Percentiles rank a stretch among this genome's conserved stretches.
phyloP scores from a whole-genome alignment of 768 basidiomycete genomes.

The Mycena kentingensis region DNA sequence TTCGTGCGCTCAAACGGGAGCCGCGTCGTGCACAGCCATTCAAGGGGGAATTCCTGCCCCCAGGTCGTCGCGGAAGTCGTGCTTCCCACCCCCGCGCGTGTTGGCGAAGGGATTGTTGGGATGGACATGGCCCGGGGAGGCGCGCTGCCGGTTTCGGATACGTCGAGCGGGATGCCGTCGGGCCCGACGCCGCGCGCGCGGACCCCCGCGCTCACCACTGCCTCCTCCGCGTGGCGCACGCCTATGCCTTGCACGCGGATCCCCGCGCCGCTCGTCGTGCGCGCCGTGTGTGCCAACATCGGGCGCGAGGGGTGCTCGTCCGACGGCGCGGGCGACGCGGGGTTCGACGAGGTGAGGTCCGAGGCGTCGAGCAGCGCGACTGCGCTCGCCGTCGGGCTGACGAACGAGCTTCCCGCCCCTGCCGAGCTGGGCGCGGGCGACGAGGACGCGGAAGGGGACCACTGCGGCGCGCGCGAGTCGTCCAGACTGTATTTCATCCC shows the following conservation, averaged over 20 bases:
- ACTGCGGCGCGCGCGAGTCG: not conserved
- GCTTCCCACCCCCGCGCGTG: not conserved
- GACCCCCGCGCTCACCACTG: not conserved
- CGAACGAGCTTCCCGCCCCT: too few relatives aligned
- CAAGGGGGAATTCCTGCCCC: not conserved
- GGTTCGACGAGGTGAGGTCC: too few relatives aligned
- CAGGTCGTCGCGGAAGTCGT: not conserved
- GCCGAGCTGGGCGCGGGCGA: too few relatives aligned
- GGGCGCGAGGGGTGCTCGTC: too few relatives aligned
- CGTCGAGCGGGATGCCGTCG: not conserved
- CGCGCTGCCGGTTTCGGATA: not conserved
- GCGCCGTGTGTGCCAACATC: not conserved
- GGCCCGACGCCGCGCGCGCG: not conserved
- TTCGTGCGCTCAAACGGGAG: conserved; percentile 54
- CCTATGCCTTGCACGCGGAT: not conserved
- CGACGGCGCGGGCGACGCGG: not conserved
- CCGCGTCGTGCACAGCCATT: conserved; percentile 48
- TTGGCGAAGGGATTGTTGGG: not conserved
- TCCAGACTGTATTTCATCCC: conserved; percentile 1
- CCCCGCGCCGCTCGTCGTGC: not conserved
- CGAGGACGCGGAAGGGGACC: not conserved
- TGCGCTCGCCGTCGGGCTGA: not conserved
- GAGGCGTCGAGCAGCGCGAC: not conserved
- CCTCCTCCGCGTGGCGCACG: not conserved
- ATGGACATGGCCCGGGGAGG: not conserved